Percentiles rank a stretch among this genome's conserved stretches.
These are phyloP conservation scores for Saccharomycopsis guyanensis DNA, from an alignment of 805 yeast genomes.

Conservation along the genomic window DNA sequence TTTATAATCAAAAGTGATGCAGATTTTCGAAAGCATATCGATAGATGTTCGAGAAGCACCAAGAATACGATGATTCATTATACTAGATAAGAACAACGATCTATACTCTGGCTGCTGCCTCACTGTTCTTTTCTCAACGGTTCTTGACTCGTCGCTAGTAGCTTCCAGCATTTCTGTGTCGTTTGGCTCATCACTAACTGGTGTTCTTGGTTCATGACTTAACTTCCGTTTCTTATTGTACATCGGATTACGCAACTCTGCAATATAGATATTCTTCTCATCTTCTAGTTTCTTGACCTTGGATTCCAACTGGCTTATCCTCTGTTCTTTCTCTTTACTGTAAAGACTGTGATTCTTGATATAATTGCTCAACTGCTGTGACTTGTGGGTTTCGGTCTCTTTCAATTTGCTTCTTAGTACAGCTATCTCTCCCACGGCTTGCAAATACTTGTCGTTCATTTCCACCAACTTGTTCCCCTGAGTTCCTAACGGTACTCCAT, in stretches of 20 bases:
- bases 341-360: slow-evolving; percentile 25
- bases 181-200: neutral
- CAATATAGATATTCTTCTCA: slow-evolving; percentile 46
- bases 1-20: slow-evolving; percentile 26
- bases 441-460: slow-evolving; percentile 32
- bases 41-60: slow-evolving; percentile 31
- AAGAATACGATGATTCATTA: slow-evolving; percentile 30
- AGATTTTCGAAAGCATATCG: slow-evolving; percentile 29
- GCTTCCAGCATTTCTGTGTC: slow-evolving; percentile 3
- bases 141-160: slow-evolving; percentile 18
- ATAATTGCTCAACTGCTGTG: slow-evolving; percentile 30
- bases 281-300: slow-evolving; percentile 40
- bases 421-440: slow-evolving; percentile 75
- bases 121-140: neutral
- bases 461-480: slow-evolving; percentile 21
- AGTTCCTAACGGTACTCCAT: neutral
- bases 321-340: slow-evolving; percentile 27
- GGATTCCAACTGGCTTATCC: slow-evolving; percentile 34
- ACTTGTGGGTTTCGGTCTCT: slow-evolving; percentile 35
- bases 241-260: slow-evolving; percentile 36
- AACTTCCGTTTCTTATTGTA: neutral
- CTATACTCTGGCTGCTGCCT: slow-evolving; percentile 30
- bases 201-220: neutral
- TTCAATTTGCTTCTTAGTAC: slow-evolving; percentile 61
- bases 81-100: slow-evolving; percentile 32